A percentile compares a stretch with the other conserved stretches of the same genome.
phyloP scores from a whole-genome alignment of 352 stramenopile species.

The Pythium folliculosum region DNA sequence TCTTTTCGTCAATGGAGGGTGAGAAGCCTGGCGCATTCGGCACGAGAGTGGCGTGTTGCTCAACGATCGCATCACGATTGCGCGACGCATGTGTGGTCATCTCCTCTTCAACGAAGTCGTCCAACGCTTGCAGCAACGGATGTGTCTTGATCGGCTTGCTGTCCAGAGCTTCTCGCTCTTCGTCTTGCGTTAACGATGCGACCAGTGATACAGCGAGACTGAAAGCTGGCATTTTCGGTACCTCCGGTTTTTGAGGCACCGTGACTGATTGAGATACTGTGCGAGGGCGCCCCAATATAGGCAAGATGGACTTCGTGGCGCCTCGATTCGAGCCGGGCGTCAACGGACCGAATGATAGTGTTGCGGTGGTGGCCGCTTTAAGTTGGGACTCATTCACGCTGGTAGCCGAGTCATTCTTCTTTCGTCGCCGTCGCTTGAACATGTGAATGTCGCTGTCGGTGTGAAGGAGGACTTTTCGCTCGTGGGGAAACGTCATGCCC shows the following conservation, averaged over 20 bases:
- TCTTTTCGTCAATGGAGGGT: conserved; percentile 18
- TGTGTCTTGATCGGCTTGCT: conserved; percentile 62
- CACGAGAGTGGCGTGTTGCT: not conserved
- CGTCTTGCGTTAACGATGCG: conserved; percentile 67
- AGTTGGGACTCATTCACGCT: not conserved
- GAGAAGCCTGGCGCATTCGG: conserved; percentile 26
- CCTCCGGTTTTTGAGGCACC: conserved; percentile 1
- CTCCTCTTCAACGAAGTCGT: conserved; percentile 67
- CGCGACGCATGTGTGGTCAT: conserved; percentile 6
- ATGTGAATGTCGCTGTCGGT: conserved; percentile 47
- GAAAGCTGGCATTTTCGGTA: conserved; percentile 36
- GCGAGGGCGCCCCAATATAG: conserved; percentile 7
- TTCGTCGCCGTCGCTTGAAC: conserved; percentile 62
- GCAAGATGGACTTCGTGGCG: conserved; percentile 2
- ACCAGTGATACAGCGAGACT: conserved; percentile 73
- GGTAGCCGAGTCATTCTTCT: conserved; percentile 14
- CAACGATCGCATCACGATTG: not conserved
- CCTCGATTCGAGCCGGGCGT: not conserved
- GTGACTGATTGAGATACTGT: not conserved
- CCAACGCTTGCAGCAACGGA: conserved; percentile 59
- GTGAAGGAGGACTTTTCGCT: conserved; percentile 38
- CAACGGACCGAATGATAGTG: conserved; percentile 7
- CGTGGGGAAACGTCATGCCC: conserved; percentile 61
- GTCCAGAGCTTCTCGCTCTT: conserved; percentile 70
- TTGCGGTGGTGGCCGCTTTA: not conserved